A percentile compares a stretch with the other conserved stretches of the same genome.
These are phyloP conservation scores for Linnemannia zychae DNA, from an alignment of 192 early-diverging fungal species.

Conservation along the genomic window DNA sequence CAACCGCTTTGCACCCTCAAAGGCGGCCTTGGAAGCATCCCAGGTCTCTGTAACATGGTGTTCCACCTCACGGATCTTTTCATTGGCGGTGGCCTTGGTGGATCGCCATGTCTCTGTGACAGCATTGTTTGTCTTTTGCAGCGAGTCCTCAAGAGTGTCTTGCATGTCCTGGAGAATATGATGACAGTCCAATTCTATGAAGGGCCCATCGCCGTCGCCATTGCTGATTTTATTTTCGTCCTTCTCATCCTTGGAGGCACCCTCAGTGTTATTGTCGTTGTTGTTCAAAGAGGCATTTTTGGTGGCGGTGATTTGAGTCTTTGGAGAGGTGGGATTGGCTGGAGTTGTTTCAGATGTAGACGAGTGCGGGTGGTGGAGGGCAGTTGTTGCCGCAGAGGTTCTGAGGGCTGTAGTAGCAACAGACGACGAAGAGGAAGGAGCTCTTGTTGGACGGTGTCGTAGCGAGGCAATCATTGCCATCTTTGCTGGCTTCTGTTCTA, in stretches of 20 bases:
- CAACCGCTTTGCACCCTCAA: slow-evolving; percentile 64
- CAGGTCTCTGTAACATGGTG: slow-evolving; percentile 63
- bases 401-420: slow-evolving; percentile 8
- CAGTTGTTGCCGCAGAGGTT: slow-evolving; percentile 1
- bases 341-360: neutral
- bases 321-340: neutral
- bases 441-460: slow-evolving; percentile 29
- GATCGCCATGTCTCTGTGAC: slow-evolving; percentile 51
- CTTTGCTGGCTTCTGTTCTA: neutral
- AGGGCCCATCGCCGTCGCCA: slow-evolving; percentile 4
- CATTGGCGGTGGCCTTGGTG: slow-evolving; percentile 58
- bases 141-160: slow-evolving; percentile 17
- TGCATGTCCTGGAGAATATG: slow-evolving; percentile 12
- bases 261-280: neutral
- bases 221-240: neutral
- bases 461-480: slow-evolving; percentile 32
- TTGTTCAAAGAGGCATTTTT: neutral
- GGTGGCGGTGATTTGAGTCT: slow-evolving; percentile 1
- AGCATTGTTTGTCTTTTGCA: slow-evolving; percentile 20
- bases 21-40: slow-evolving; percentile 63
- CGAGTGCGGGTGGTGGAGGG: neutral
- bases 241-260: no score
- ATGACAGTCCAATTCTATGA: slow-evolving; percentile 46
- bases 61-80: slow-evolving; percentile 60
- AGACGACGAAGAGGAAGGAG: slow-evolving; percentile 20